Percentiles rank a stretch among this genome's conserved stretches.
These are phyloP conservation scores for Protomyces lactucae-debilis DNA, from an alignment of 1,139 yeast genomes.

Conservation along the genomic window DNA sequence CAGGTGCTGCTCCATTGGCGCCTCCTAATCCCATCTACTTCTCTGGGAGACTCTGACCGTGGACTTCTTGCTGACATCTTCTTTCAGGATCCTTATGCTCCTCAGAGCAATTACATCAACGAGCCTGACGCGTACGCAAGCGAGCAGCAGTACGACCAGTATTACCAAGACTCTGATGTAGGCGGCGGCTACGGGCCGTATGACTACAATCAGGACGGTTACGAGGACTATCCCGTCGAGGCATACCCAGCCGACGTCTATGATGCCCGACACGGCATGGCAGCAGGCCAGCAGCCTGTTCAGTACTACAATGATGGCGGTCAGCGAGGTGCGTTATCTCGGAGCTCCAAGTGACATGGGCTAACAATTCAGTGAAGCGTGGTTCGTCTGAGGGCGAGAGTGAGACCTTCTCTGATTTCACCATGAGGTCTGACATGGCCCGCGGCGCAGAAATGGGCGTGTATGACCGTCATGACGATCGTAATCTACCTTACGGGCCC, in stretches of 20 bases:
- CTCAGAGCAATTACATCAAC: slow-evolving; percentile 21
- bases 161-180: slow-evolving; percentile 34
- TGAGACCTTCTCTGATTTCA: slow-evolving; percentile 46
- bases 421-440: slow-evolving; percentile 45
- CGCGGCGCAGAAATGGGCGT: slow-evolving; percentile 42
- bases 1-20: background rate
- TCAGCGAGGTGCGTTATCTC: slow-evolving; percentile 29
- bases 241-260: slow-evolving; percentile 40
- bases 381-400: slow-evolving; percentile 41
- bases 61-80: background rate
- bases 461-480: slow-evolving; percentile 42
- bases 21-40: too few species aligned
- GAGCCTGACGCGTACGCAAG: slow-evolving; percentile 38
- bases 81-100: background rate
- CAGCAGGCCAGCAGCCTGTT: slow-evolving; percentile 34
- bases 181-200: slow-evolving; percentile 24
- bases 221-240: slow-evolving; percentile 37
- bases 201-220: slow-evolving; percentile 28
- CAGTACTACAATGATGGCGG: slow-evolving; percentile 32
- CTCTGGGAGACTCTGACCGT: background rate
- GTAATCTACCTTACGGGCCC: slow-evolving; percentile 36
- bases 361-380: slow-evolving; percentile 33
- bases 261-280: slow-evolving; percentile 32
- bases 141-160: slow-evolving; percentile 38
- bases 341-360: background rate